A percentile compares a stretch with the other conserved stretches of the same genome.
Conservation (phyloP, 1,139 yeast genomes). For the Protomyces arabidopsidicola region DNA sequence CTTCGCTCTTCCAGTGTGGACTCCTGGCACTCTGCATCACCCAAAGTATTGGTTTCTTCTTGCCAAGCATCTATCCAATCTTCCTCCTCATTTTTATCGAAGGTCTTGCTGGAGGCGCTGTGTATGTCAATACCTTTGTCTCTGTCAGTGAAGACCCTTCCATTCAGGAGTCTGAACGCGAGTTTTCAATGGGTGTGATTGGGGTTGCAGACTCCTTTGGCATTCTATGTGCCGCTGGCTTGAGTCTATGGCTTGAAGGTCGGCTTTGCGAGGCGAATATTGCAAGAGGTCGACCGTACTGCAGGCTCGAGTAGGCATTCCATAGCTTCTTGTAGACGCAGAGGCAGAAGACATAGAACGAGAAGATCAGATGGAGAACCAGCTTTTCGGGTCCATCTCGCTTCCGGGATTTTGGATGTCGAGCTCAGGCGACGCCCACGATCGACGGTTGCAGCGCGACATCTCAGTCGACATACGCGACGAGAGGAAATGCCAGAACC, state of each 20-base stretch:
- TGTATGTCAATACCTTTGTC: slow-evolving; percentile 83
- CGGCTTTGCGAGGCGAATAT: slow-evolving; percentile 63
- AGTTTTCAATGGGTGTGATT: slow-evolving; percentile 89
- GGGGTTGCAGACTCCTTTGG: slow-evolving; percentile 91
- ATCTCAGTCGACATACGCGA: no score
- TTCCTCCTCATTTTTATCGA: slow-evolving; percentile 70
- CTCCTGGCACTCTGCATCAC: slow-evolving; percentile 56
- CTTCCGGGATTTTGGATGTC: no score
- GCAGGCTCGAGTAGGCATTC: slow-evolving; percentile 33
- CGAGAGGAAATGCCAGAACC: not conserved
- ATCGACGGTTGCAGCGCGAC: no score
- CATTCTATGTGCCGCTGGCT: slow-evolving; percentile 69
- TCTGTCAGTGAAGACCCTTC: slow-evolving; percentile 58
- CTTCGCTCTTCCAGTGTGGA: slow-evolving; percentile 62
- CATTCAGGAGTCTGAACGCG: slow-evolving; percentile 54
- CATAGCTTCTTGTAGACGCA: no score
- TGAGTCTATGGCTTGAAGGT: slow-evolving; percentile 72
- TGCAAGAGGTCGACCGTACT: slow-evolving; percentile 44
- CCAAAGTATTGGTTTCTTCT: slow-evolving; percentile 59
- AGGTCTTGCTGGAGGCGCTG: slow-evolving; percentile 79
- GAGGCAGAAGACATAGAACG: no score
- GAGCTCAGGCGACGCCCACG: no score
- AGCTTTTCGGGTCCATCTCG: no score
- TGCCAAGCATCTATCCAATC: slow-evolving; percentile 64
- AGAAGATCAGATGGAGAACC: no score